A percentile compares a stretch with the other conserved stretches of the same genome.
These are phyloP conservation scores for Earliella scabrosa DNA, from an alignment of 1,284 basidiomycete species.

Conservation along the genomic window DNA sequence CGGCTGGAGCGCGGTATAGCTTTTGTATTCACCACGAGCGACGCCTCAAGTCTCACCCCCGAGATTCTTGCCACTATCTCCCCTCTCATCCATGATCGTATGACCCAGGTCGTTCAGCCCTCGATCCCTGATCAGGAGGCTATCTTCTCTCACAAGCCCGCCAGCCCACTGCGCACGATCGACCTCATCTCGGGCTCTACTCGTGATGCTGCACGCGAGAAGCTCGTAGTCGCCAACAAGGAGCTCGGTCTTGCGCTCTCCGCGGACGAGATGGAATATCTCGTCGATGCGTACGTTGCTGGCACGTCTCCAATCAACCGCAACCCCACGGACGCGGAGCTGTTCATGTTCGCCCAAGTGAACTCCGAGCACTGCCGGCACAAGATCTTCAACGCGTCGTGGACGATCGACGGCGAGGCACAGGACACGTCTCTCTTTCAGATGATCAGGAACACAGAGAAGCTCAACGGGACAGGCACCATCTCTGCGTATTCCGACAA, in stretches of 20 bases:
- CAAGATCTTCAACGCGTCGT: conserved; percentile 99
- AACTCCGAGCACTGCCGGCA: conserved; percentile 99
- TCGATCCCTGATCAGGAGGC: conserved; percentile 59
- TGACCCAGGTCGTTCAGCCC: conserved; percentile 85
- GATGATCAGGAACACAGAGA: conserved; percentile 99
- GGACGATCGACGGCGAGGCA: conserved; percentile 83
- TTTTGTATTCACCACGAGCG: conserved; percentile 66
- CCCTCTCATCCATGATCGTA: conserved; percentile 88
- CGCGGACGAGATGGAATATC: conserved; percentile 90
- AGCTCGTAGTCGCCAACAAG: conserved; percentile 81
- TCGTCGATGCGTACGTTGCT: conserved; percentile 87
- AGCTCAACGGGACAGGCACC: conserved; percentile 74
- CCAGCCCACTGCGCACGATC: conserved; percentile 76
- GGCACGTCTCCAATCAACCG: conserved; percentile 66
- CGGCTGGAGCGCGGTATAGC: conserved; percentile 87
- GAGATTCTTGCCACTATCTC: conserved; percentile 55
- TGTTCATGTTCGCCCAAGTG: conserved; percentile 99
- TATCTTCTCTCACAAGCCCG: conserved; percentile 75
- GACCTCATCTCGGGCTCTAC: conserved; percentile 47
- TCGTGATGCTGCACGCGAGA: conserved; percentile 48
- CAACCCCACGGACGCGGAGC: conserved; percentile 94
- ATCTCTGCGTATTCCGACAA: conserved; percentile 99
- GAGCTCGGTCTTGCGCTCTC: conserved; percentile 91
- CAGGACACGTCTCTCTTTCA: conserved; percentile 87
- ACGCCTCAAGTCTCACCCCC: conserved; percentile 44